phyloP scores from a whole-genome alignment of 805 yeast species.

The Pichia pseudocactophila region DNA sequence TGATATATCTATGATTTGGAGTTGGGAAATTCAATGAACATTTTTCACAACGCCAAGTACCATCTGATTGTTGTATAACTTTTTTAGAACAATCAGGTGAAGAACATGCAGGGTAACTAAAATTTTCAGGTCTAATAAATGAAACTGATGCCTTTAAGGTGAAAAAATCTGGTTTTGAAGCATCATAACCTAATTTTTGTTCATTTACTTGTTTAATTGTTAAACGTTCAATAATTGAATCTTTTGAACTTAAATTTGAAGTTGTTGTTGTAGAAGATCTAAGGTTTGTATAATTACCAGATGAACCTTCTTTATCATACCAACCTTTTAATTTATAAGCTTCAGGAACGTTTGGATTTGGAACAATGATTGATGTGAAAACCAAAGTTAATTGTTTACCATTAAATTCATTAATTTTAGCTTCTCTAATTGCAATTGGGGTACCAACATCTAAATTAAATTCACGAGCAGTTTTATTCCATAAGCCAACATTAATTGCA shows the following conservation, averaged over 20 bases:
- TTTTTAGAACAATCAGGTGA: conserved; percentile 75
- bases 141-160: conserved; percentile 65
- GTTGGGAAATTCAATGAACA: conserved; percentile 62
- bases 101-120: conserved; percentile 86
- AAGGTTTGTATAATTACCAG: conserved; percentile 52
- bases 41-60: conserved; percentile 88
- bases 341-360: conserved; percentile 85
- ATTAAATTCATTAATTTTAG: conserved; percentile 77
- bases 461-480: conserved; percentile 83
- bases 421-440: conserved; percentile 88
- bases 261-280: conserved; percentile 33
- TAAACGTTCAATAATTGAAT: conserved; percentile 48
- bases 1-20: conserved; percentile 73
- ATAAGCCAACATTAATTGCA: conserved; percentile 71
- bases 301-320: conserved; percentile 76
- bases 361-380: conserved; percentile 62
- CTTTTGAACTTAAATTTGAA: conserved; percentile 28
- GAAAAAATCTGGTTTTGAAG: conserved; percentile 66
- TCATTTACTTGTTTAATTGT: conserved; percentile 57
- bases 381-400: conserved; percentile 80
- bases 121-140: conserved; percentile 62
- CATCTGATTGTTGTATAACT: conserved; percentile 63
- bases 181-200: conserved; percentile 63
- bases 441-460: conserved; percentile 68
- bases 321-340: conserved; percentile 88